Percentiles rank a stretch among this genome's conserved stretches.
phyloP scores from a whole-genome alignment of 2,329 filamentous ascomycete species.

The Beauveria medogensis region DNA sequence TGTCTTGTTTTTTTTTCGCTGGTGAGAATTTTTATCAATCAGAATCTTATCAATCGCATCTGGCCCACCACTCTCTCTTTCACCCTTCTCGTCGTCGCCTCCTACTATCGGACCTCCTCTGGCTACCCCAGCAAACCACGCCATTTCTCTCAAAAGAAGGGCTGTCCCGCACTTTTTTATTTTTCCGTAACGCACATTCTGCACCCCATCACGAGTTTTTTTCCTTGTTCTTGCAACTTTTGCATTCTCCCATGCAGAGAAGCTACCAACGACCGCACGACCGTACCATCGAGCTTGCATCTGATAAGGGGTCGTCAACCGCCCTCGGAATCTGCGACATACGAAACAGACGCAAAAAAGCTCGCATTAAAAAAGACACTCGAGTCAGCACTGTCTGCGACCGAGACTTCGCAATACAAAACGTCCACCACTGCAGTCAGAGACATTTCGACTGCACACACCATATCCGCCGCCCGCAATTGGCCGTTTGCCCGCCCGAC shows the following conservation, averaged over 20 bases:
- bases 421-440: neutral
- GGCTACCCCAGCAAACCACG: neutral
- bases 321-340: neutral
- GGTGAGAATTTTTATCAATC: constrained; percentile 12
- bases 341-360: neutral
- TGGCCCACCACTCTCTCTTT: constrained; percentile 20
- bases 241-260: neutral
- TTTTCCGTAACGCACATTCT: constrained; percentile 6
- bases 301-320: neutral
- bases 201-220: neutral
- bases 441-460: neutral
- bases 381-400: neutral
- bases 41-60: constrained; percentile 37
- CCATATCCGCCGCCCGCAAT: constrained; percentile 1
- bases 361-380: neutral
- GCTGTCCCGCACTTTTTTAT: constrained; percentile 9
- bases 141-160: constrained; percentile 6
- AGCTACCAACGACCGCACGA: neutral
- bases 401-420: neutral
- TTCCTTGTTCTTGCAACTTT: neutral
- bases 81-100: neutral
- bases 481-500: constrained; percentile 1
- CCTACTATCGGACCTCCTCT: constrained; percentile 12
- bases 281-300: neutral
- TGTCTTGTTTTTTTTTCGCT: neutral